Base-by-base conservation (phyloP, 2,329 filamentous ascomycete genomes). In the Epicoccum sorghinum region DNA sequence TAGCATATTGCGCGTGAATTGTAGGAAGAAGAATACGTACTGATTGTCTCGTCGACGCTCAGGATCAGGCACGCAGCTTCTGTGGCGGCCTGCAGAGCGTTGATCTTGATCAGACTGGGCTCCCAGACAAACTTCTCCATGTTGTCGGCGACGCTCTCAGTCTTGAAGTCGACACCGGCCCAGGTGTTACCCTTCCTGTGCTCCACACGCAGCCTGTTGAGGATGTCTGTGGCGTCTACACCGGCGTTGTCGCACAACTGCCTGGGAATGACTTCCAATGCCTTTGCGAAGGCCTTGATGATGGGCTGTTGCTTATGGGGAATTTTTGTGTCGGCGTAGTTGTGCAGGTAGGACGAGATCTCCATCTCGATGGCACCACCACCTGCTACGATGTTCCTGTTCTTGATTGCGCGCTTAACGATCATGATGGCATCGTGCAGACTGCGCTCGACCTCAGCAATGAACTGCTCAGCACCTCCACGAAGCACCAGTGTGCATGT, bases 371-470 rank as follows among this genome's bases (percentile, higher is more conserved):
- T 87, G 14, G 95, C 93, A 74, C 95, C 95, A 67, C 95, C 95
- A 68, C 95, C 95, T 40, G 93, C 95, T 24, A 99, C 95, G 63
- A 99, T 96, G 73, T 86, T 90, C 72, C 89, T 89, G 82, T 98
- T 96, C 81, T 91, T 91, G 77, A 98, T 91, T 25, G 95, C 91
- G 58, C 96, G 92, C 86, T 98, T 98, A 73, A 99, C 95, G 70
- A 99, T 96, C 95, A 99, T 99, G 78, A 99, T 98, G 67, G 95
- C 95, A 71, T 99, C 95, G 82, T 99, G 95, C 64, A 99, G 85
- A 73, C 91, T 96, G 61, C 95, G 90, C 82, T 99, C 95, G 1
- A 97, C 95, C 77, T 99, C 95, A 54, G 95, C 95, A 68, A 99
- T 99, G 80, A 99, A 99, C 77, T 99, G 95, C 81, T 99, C 95